phyloP scores from a whole-genome alignment of 495 filamentous ascomycete species.

The Diplogelasinospora grovesii region DNA sequence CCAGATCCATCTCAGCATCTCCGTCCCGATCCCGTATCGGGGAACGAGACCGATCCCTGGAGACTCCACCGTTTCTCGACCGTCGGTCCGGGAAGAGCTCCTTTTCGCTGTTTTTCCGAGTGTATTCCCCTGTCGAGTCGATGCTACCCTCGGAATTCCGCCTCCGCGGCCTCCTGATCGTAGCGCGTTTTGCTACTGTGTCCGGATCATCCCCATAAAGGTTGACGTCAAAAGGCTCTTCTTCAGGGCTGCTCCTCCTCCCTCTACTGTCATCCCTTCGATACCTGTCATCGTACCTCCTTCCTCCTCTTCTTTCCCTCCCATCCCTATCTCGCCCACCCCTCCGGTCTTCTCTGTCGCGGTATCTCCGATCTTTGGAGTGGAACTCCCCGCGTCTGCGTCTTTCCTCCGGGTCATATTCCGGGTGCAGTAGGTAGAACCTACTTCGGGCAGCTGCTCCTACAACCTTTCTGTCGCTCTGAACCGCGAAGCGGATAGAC shows the following conservation, averaged over 20 bases:
- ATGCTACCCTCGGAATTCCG: too few species aligned
- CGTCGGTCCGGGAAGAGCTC: constrained; percentile 48
- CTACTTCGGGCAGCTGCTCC: constrained; percentile 74
- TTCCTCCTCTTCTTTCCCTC: too few species aligned
- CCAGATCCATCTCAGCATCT: constrained; percentile 40
- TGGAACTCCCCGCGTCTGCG: constrained; percentile 39
- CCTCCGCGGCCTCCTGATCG: constrained; percentile 10
- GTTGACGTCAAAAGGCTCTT: constrained; percentile 56
- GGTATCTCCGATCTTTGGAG: constrained; percentile 46
- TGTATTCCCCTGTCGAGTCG: too few species aligned
- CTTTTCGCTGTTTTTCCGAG: constrained; percentile 31
- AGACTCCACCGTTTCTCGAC: constrained; percentile 23
- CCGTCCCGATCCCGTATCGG: constrained; percentile 60
- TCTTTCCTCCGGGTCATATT: constrained; percentile 76
- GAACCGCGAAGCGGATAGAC: constrained; percentile 64
- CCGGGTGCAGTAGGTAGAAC: constrained; percentile 86
- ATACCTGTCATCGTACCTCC: constrained; percentile 45
- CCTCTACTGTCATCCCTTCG: too few species aligned
- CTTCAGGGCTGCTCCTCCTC: constrained; percentile 38
- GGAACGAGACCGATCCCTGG: constrained; percentile 63
- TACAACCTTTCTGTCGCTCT: constrained; percentile 68
- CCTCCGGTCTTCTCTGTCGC: constrained; percentile 51
- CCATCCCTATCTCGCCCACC: constrained; percentile 48
- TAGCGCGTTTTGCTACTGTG: constrained; percentile 27
- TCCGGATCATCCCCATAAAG: constrained; percentile 69